A percentile compares a stretch with the other conserved stretches of the same genome.
phyloP scores from a whole-genome alignment of 352 stramenopile genomes.

The Phytophthora brassicae region DNA sequence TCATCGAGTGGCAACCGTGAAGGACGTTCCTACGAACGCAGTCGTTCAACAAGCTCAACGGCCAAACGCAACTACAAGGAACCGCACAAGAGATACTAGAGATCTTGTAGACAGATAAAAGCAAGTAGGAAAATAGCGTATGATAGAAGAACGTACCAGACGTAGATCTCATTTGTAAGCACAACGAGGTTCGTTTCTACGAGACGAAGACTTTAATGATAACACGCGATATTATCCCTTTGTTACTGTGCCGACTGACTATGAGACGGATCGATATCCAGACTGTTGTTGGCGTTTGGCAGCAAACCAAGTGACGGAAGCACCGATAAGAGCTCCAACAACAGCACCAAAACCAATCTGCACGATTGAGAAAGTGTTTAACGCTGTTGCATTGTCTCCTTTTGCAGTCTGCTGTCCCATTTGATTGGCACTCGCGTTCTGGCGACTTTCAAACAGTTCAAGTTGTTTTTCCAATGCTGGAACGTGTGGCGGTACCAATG shows the following conservation, averaged over 20 bases:
- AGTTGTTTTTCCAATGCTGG: constrained; percentile 46
- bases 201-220: constrained; percentile 10
- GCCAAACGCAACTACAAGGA: constrained; percentile 32
- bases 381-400: constrained; percentile 2
- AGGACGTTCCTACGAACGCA: constrained; percentile 10
- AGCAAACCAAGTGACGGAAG: constrained; percentile 35
- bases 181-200: neutral
- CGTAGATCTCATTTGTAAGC: neutral
- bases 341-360: constrained; percentile 34
- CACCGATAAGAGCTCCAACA: constrained; percentile 36
- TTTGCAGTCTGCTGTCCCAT: constrained; percentile 4
- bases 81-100: constrained; percentile 34
- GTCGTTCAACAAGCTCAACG: constrained; percentile 11
- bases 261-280: constrained; percentile 40
- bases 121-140: constrained; percentile 5
- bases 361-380: constrained; percentile 15
- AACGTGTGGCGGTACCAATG: constrained; percentile 45
- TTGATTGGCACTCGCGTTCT: constrained; percentile 25
- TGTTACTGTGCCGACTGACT: neutral
- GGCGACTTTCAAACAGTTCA: constrained; percentile 33
- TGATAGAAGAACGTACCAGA: constrained; percentile 1
- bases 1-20: constrained; percentile 13
- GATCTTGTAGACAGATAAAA: neutral
- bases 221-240: constrained; percentile 1
- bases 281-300: constrained; percentile 26